phyloP scores from a whole-genome alignment of 2,329 filamentous ascomycete genomes.

The Endothia cerciana region DNA sequence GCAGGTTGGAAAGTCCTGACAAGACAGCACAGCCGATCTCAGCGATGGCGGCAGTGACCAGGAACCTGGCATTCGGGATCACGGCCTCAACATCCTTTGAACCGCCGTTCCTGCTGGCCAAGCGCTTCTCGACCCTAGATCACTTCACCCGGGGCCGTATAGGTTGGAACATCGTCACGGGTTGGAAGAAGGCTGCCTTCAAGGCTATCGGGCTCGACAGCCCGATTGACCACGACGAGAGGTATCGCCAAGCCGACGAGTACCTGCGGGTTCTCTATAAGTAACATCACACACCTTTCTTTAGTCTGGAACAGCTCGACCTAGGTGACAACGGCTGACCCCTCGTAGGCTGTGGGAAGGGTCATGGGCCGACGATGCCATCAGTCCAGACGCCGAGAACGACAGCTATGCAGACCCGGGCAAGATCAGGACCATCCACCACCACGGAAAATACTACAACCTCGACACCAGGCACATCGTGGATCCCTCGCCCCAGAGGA shows the following conservation, averaged over 20 bases:
- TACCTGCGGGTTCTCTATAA: conserved; percentile 60
- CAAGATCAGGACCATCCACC: conserved; percentile 56
- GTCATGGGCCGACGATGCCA: conserved; percentile 51
- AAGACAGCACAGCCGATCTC: conserved; percentile 53
- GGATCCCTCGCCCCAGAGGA: conserved; percentile 54
- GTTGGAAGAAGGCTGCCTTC: conserved; percentile 62
- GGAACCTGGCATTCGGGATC: conserved; percentile 65
- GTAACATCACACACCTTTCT: conserved; percentile 26
- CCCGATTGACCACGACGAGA: conserved; percentile 58
- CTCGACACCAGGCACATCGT: conserved; percentile 44
- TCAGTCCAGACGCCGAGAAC: conserved; percentile 48
- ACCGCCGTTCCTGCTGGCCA: conserved; percentile 63
- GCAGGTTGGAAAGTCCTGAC: neutral
- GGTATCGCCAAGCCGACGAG: conserved; percentile 57
- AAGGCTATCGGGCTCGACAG: conserved; percentile 59
- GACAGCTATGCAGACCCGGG: conserved; percentile 56
- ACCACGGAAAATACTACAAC: conserved; percentile 53
- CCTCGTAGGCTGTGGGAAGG: conserved; percentile 47
- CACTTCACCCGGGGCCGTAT: conserved; percentile 64
- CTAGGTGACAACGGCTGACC: neutral
- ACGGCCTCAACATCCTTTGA: conserved; percentile 67
- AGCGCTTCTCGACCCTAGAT: conserved; percentile 64
- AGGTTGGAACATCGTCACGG: conserved; percentile 71
- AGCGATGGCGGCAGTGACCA: conserved; percentile 70
- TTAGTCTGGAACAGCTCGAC: too few species aligned